Percentiles rank a stretch among this genome's conserved stretches.
Evolutionary conservation across 257 asterid species (phyloP).

Genomic region (Nicotiana attenuata): DNA sequence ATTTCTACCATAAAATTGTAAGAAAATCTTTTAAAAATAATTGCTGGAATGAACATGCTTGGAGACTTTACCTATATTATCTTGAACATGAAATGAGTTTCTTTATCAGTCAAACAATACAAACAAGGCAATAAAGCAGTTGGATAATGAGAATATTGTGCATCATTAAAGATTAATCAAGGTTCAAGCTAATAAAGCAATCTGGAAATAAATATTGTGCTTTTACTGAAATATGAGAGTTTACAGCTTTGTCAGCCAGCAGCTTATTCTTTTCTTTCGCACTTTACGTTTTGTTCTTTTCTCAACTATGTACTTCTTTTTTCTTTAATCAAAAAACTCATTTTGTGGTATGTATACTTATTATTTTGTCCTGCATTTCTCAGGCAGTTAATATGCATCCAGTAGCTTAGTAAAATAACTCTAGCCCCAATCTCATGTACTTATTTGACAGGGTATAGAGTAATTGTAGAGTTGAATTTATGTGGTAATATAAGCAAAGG

Average conservation of each 20-base stretch:
- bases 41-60: background rate
- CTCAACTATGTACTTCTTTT: background rate
- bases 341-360: background rate
- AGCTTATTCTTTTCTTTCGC: background rate
- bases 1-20: background rate
- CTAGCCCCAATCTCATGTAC: no score
- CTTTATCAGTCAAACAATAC: background rate
- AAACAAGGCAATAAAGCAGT: background rate
- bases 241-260: background rate
- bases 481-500: no score
- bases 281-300: background rate
- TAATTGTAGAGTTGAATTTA: no score
- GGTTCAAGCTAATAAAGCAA: background rate
- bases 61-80: background rate
- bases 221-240: background rate
- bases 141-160: background rate
- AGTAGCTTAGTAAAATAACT: no score
- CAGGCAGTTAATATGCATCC: no score
- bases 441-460: no score
- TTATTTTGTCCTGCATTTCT: no score
- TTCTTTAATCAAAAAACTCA: background rate
- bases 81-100: background rate
- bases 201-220: background rate
- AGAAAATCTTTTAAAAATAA: background rate
- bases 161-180: background rate